phyloP scores from a whole-genome alignment of 129 eudicot genomes.

The Scalesia atractyloides region DNA sequence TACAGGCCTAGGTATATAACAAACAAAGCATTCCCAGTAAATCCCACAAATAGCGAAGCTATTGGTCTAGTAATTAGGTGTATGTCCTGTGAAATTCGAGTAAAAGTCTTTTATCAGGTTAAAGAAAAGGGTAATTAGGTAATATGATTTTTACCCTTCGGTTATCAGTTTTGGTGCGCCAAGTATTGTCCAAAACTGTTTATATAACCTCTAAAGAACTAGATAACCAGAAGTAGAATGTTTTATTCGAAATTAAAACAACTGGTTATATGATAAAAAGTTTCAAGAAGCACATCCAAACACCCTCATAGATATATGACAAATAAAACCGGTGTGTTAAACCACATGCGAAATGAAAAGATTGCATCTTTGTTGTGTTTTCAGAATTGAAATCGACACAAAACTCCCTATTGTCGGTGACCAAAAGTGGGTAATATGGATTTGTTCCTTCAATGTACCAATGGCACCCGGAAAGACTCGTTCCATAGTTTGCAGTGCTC shows the following conservation, averaged over 20 bases:
- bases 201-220: neutral
- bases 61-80: too few relatives aligned
- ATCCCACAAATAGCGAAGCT: too few relatives aligned
- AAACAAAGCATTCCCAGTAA: too few relatives aligned
- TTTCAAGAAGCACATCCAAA: neutral
- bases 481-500: conserved; percentile 94
- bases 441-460: conserved; percentile 94
- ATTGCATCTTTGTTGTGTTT: conserved; percentile 23
- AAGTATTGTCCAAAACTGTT: neutral
- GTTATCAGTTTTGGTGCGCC: neutral
- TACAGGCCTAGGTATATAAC: too few relatives aligned
- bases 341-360: conserved; percentile 14
- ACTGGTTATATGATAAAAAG: neutral
- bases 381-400: conserved; percentile 83
- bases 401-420: conserved; percentile 94
- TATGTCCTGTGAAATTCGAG: neutral
- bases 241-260: neutral
- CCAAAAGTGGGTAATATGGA: conserved; percentile 98
- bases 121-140: neutral
- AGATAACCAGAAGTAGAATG: neutral
- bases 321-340: neutral
- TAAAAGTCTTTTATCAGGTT: neutral
- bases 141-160: neutral
- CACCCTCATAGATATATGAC: conserved; percentile 4
- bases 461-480: conserved; percentile 99